Base-by-base conservation (phyloP, 352 stramenopile species). In the Phytophthora lateralis region DNA sequence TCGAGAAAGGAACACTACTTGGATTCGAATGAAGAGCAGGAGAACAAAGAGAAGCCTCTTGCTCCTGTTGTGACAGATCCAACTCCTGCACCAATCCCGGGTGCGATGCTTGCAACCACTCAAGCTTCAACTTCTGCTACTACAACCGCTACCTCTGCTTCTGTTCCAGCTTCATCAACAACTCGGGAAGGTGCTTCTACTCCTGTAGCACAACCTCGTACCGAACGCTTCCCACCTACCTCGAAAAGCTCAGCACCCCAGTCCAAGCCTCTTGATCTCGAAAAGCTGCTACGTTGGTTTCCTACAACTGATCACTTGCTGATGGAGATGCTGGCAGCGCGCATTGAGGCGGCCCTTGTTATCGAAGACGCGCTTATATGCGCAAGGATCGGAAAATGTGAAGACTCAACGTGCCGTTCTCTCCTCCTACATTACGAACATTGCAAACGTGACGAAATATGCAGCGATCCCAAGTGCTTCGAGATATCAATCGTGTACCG, bases 361-460 rank as follows among this genome's bases (percentile, higher is more conserved):
- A 53, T 75, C 10, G 73, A 80, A 49, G 76, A 85, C 59, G 76
- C 73, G 29, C 60, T 82, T 6, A 60, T 76, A 32, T 85, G 76
- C 20, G 63, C 63, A 38, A 56, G 52, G 7, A 71, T 69, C 29
- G 48, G 56, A 7, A 76, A 76, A 46, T 82, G 72, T 45, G 52
- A 64, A 32, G 55, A 77, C 5, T 38, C 29, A 6, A 17, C 11
- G 9, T 85, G 75, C 45, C 50, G 52, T n/a, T 61, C 59, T 35
- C 47, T 65, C 6, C 30, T 70, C 6, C 48, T 64, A 14, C 69
- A 80, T 43, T 74, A 78, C 20, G 61, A 66, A 14, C 72, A 81
- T 32, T 79, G 63, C 52, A 81, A 80, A 37, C 24, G 44, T 2
- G 48, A 66, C 30, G 41, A 72, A 53, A 20, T 61, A 17, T 82